Conservation (phyloP, 805 yeast genomes). For the Wickerhamiella allomyrinae region DNA sequence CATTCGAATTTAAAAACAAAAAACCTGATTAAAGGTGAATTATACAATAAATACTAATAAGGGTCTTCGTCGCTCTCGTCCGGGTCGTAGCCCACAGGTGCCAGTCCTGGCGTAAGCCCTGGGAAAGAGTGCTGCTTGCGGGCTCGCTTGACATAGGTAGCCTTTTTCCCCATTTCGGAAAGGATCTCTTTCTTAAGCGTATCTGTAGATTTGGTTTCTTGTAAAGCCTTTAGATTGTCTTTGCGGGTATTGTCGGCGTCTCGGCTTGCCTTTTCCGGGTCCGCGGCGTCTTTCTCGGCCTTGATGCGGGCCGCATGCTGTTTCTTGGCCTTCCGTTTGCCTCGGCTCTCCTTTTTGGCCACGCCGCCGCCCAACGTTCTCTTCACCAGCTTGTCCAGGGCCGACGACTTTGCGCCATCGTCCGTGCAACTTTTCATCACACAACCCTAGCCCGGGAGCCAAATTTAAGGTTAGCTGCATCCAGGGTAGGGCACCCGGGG, state of each 20-base stretch:
- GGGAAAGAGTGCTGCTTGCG: slow-evolving; percentile 9
- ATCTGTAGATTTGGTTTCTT: slow-evolving; percentile 2
- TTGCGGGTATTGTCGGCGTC: not conserved
- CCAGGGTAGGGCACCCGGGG: too few relatives aligned
- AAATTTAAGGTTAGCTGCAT: too few relatives aligned
- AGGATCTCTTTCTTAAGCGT: slow-evolving; percentile 12
- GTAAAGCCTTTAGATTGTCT: not conserved
- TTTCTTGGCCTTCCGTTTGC: slow-evolving; percentile 1
- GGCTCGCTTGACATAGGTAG: slow-evolving; percentile 11
- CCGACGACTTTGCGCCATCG: too few relatives aligned
- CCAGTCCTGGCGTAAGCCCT: slow-evolving; percentile 20
- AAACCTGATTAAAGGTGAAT: not conserved
- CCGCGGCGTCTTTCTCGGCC: slow-evolving; percentile 1
- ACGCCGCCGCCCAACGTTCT: not conserved
- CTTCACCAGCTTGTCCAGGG: slow-evolving; percentile 1
- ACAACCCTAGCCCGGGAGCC: too few relatives aligned
- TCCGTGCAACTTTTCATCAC: too few relatives aligned
- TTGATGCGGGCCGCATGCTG: not conserved
- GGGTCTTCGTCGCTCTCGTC: slow-evolving; percentile 17
- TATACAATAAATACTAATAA: slow-evolving; percentile 6
- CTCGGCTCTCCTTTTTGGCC: not conserved
- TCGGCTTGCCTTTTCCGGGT: not conserved
- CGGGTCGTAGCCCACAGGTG: slow-evolving; percentile 20
- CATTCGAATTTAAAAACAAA: too few relatives aligned
- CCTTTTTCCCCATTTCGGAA: slow-evolving; percentile 7